These are phyloP conservation scores for Hypomyces perniciosus DNA, from an alignment of 2,329 filamentous ascomycete species.

Conservation along the genomic window DNA sequence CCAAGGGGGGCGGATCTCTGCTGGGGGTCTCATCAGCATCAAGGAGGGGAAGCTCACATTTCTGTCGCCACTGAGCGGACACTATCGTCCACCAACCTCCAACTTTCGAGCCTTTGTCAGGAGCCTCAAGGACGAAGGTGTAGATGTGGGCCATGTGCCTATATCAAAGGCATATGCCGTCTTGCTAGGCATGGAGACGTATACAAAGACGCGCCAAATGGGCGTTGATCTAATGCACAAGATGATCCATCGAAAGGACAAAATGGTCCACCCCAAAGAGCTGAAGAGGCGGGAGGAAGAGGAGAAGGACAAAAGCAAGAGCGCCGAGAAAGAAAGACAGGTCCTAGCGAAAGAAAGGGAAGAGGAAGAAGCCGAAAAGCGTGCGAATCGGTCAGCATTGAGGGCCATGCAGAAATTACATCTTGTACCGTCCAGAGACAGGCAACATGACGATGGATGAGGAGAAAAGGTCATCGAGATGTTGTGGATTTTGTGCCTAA, in stretches of 20 bases:
- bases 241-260: conserved; percentile 49
- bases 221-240: conserved; percentile 50
- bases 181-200: conserved; percentile 75
- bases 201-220: conserved; percentile 61
- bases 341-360: conserved; percentile 34
- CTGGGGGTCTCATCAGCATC: conserved; percentile 80
- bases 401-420: conserved; percentile 38
- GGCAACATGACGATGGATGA: background rate
- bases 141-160: conserved; percentile 72
- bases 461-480: no score
- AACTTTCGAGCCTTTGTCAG: conserved; percentile 81
- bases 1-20: conserved; percentile 72
- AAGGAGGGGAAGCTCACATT: conserved; percentile 71
- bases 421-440: conserved; percentile 21
- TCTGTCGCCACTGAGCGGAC: conserved; percentile 66
- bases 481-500: no score
- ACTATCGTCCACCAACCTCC: conserved; percentile 76
- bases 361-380: conserved; percentile 33
- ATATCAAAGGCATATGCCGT: conserved; percentile 79
- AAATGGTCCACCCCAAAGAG: conserved; percentile 56
- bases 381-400: conserved; percentile 21
- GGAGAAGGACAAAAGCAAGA: conserved; percentile 54
- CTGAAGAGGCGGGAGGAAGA: conserved; percentile 51
- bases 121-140: conserved; percentile 63
- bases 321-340: conserved; percentile 46